Evolutionary conservation across 305 asterid species (phyloP).

Genomic region (Fraxinus ornus): DNA sequence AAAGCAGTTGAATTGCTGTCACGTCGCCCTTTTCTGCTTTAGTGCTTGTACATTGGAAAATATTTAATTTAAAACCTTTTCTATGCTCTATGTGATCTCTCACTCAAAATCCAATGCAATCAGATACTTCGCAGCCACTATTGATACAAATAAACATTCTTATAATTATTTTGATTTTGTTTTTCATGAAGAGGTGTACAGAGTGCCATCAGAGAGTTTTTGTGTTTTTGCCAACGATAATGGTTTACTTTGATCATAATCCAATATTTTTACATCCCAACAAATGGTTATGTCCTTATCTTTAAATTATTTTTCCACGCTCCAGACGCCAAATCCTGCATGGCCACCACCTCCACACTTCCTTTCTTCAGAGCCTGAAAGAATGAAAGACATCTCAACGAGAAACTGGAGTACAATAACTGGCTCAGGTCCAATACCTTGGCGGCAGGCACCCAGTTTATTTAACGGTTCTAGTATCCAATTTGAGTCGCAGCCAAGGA

Average conservation of each 20-base stretch:
- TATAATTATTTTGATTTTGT: background rate
- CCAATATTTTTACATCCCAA: slow-evolving; percentile 2
- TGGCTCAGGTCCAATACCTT: slow-evolving; percentile 87
- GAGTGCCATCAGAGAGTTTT: slow-evolving; percentile 12
- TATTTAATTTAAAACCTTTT: background rate
- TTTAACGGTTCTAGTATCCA: slow-evolving; percentile 50
- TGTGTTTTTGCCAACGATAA: slow-evolving; percentile 4
- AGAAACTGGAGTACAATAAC: slow-evolving; percentile 66
- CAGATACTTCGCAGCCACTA: background rate
- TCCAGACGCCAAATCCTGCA: slow-evolving; percentile 95
- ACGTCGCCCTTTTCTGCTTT: background rate
- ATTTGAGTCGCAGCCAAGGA: slow-evolving; percentile 49
- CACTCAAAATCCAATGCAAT: background rate
- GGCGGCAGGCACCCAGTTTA: slow-evolving; percentile 73
- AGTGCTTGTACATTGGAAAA: background rate
- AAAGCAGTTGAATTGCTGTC: background rate
- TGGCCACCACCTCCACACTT: slow-evolving; percentile 97
- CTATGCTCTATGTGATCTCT: background rate
- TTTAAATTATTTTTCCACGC: slow-evolving; percentile 17
- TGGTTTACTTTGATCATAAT: background rate
- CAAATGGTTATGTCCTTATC: slow-evolving; percentile 12
- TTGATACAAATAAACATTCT: background rate
- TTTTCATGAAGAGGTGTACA: slow-evolving; percentile 14
- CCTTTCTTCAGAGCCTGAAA: slow-evolving; percentile 78
- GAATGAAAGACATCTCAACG: slow-evolving; percentile 61